Conservation (phyloP, 768 basidiomycete species). For the Mycena olivaceomarginata region DNA sequence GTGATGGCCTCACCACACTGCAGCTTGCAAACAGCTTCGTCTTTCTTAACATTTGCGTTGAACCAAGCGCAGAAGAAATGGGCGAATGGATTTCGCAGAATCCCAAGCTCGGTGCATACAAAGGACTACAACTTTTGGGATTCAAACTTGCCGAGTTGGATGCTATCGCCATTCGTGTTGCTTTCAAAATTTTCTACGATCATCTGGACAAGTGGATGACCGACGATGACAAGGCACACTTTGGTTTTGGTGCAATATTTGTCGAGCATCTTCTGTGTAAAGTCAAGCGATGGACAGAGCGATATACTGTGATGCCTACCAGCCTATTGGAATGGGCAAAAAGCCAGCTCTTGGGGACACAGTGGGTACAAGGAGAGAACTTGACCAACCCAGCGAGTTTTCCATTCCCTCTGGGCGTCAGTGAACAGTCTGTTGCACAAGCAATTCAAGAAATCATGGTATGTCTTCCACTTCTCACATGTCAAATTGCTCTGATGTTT, state of each 20-base stretch:
- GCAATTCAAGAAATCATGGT: no score
- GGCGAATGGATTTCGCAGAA: background rate
- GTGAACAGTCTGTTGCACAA: no score
- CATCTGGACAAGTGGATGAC: background rate
- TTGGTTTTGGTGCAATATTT: background rate
- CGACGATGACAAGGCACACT: background rate
- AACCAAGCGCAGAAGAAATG: background rate
- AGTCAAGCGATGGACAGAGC: background rate
- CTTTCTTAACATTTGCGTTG: background rate
- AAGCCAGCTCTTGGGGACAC: background rate
- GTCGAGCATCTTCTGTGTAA: background rate
- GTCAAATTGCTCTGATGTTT: no score
- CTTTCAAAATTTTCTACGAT: background rate
- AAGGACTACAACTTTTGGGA: background rate
- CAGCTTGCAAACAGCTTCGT: background rate
- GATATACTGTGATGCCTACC: background rate
- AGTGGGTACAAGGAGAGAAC: no score
- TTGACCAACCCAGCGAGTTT: no score
- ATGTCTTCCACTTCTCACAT: no score
- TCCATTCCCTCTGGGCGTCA: no score
- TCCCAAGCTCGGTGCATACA: background rate
- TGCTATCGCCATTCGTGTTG: background rate
- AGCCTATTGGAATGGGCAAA: background rate
- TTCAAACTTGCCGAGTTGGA: background rate
- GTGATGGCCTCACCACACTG: background rate